phyloP scores from a whole-genome alignment of 371 early-diverging fungal genomes.

The Homolaphlyctis polyrhiza region DNA sequence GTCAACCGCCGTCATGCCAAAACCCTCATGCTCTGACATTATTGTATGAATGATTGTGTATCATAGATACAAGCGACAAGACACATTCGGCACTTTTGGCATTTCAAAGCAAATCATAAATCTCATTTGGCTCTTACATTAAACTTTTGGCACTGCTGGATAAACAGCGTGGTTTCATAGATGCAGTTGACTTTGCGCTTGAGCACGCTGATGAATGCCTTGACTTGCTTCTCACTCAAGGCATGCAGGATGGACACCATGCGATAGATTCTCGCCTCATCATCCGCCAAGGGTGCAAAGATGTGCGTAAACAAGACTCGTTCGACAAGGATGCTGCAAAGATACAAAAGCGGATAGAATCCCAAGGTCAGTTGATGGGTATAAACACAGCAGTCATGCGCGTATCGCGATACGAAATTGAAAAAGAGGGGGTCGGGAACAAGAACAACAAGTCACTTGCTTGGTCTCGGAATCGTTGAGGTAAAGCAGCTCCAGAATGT shows the following conservation, averaged over 20 bases:
- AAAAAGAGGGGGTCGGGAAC: too few species aligned
- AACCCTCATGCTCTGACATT: not conserved
- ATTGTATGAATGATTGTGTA: not conserved
- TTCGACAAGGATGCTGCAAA: conserved; percentile 43
- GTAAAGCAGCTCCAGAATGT: conserved; percentile 68
- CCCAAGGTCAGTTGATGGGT: too few species aligned
- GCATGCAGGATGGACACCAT: conserved; percentile 45
- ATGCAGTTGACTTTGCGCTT: conserved; percentile 34
- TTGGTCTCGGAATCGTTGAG: conserved; percentile 69
- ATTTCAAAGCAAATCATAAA: too few species aligned
- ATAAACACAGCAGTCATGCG: not conserved
- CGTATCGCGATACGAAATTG: too few species aligned
- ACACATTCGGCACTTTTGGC: not conserved
- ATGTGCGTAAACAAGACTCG: conserved; percentile 56
- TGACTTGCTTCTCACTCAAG: conserved; percentile 44
- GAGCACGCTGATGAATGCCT: conserved; percentile 52
- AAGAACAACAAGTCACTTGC: conserved; percentile 25
- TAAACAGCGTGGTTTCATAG: conserved; percentile 40
- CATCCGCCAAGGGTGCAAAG: conserved; percentile 45
- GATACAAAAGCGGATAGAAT: too few species aligned
- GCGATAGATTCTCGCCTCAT: conserved; percentile 51
- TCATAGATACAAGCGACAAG: not conserved
- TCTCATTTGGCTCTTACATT: conserved; percentile 36
- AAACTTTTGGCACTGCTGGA: conserved; percentile 46
- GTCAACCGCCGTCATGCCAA: too few species aligned